Base-by-base conservation (phyloP, 2,329 filamentous ascomycete species). In the Pestalotiopsis sp. region DNA sequence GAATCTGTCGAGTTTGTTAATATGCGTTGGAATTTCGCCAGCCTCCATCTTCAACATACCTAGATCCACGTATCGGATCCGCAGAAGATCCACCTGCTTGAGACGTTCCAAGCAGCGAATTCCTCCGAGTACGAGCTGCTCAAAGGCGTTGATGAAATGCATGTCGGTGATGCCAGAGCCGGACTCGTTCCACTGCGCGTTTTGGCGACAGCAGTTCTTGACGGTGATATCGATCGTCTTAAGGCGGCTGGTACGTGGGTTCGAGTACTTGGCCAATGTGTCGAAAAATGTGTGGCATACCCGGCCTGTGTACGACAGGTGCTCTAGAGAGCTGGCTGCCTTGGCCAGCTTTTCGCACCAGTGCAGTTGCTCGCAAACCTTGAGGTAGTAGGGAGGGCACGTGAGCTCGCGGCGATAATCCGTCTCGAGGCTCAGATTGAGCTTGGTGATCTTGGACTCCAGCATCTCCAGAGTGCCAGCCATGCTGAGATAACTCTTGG, bases 41-140 rank as follows among this genome's bases (percentile, higher is more conserved):
- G 23, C 12, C 31, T 36, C 12, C 64, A 13, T 23, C 27, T 25
- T 4, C 17, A 11, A 78, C 83, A 72, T 83, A 90, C 89, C 85
- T 5, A 94, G 83, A 78, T 94, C 92, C 66, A 94, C 90, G 74
- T 92, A 94, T 67, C 92, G 89, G 74, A 94, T 93, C 68, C 91
- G 85, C 71, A 94, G 78, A 76, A 89, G 88, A 59, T 89, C 81
- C 39, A 94, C 79, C n/a, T 83, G 81, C 65, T 85, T 84, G 62
- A 93, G 85, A 38, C 82, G 84, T 14, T 85, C 84, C 60, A 94
- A 79, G 3, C 90, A 86, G 62, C 85, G 84, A 39, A 93, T 87
- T 1, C 87, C 90, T 1, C 88, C 85, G 2, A 92, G 72, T 3
- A 94, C 90, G 12, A 94, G 81, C 68, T 86, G 84, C 78, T 93